Evolutionary conservation across 2,329 filamentous ascomycete species (phyloP).

Genomic region (Penicillium sp.): DNA sequence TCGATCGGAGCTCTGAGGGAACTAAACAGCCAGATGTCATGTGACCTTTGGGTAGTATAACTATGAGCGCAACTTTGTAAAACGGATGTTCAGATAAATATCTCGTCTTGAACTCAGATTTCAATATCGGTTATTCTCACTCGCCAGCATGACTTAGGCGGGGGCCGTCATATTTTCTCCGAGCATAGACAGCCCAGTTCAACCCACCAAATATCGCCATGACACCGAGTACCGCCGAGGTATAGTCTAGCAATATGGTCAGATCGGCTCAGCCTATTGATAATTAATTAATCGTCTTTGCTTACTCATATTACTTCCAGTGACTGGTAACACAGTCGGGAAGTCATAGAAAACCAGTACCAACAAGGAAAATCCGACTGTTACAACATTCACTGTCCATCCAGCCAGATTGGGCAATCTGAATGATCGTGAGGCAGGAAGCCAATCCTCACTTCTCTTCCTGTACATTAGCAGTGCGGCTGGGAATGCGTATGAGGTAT

Average conservation of each 20-base stretch:
- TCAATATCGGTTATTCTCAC: background rate
- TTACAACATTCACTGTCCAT: background rate
- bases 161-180: background rate
- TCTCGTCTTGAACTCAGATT: background rate
- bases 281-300: background rate
- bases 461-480: conserved; percentile 1
- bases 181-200: background rate
- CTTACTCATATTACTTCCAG: conserved; percentile 3
- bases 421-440: conserved; percentile 1
- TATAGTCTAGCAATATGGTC: background rate
- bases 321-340: background rate
- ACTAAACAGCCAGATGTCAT: no score
- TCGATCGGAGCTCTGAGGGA: no score
- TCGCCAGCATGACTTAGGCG: background rate
- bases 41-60: no score
- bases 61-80: background rate
- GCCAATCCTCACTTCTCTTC: background rate
- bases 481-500: background rate
- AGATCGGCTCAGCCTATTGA: background rate
- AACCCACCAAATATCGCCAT: conserved; percentile 1
- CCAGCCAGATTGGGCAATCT: background rate
- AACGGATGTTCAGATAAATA: background rate
- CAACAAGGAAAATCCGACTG: background rate
- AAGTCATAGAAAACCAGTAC: conserved; percentile 3
- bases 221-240: background rate